Conservation (phyloP, 1,284 basidiomycete species). For the Ustilago nuda region DNA sequence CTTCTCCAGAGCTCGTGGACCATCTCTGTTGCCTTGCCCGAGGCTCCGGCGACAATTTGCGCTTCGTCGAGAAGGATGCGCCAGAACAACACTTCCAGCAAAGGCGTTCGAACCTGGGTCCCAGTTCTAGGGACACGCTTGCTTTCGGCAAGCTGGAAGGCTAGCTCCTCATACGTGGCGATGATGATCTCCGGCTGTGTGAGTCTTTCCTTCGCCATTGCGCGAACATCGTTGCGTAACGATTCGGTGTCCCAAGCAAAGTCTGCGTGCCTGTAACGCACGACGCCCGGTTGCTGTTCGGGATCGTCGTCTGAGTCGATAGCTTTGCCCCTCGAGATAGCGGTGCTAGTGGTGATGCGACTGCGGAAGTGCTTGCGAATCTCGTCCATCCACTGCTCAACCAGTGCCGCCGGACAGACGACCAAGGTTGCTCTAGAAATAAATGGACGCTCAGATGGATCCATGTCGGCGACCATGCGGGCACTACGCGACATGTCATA, state of each 20-base stretch:
- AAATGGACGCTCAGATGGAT: slow-evolving; percentile 28
- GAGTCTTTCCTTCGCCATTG: slow-evolving; percentile 20
- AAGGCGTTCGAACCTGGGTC: slow-evolving; percentile 31
- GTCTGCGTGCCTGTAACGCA: slow-evolving; percentile 37
- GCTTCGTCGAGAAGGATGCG: slow-evolving; percentile 57
- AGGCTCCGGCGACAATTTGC: slow-evolving; percentile 48
- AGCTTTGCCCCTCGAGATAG: background rate
- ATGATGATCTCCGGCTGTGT: slow-evolving; percentile 49
- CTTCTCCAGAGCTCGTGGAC: slow-evolving; percentile 53
- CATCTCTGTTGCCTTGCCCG: slow-evolving; percentile 50
- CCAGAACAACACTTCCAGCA: slow-evolving; percentile 56
- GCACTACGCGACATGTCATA: slow-evolving; percentile 50
- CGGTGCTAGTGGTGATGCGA: slow-evolving; percentile 5
- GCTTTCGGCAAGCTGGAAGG: slow-evolving; percentile 42
- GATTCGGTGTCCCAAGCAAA: slow-evolving; percentile 34
- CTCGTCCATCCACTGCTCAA: slow-evolving; percentile 58
- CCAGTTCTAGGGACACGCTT: slow-evolving; percentile 21
- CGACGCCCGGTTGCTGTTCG: slow-evolving; percentile 31
- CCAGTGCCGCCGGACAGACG: slow-evolving; percentile 50
- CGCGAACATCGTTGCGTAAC: slow-evolving; percentile 21
- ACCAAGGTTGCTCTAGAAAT: slow-evolving; percentile 49
- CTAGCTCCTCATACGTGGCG: slow-evolving; percentile 55
- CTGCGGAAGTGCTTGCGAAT: slow-evolving; percentile 52
- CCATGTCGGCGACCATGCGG: slow-evolving; percentile 32
- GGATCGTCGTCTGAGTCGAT: background rate